Base-by-base conservation (phyloP, 139 green algal species). In the Limnomonas spitsbergensis region DNA sequence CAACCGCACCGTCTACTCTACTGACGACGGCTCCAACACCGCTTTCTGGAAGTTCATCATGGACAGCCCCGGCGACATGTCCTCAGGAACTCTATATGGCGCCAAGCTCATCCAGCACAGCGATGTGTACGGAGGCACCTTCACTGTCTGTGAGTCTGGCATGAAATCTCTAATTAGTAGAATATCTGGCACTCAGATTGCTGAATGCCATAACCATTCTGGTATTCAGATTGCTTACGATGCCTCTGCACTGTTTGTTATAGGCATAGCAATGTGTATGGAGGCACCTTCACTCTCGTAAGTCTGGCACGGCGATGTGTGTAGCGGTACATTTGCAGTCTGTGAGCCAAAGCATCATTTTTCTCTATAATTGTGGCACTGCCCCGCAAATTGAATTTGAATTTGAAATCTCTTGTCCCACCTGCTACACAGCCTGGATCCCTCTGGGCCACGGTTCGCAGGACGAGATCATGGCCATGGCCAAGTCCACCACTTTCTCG, bases 21-120 rank as follows among this genome's bases (percentile, higher is more conserved):
- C 82, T 4, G 75, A 80, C 47, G 77, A 75, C 69, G 81, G 76
- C 38, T 20, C 61, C 36, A 81, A 78, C 47, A 37, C 70, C 2
- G 79, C 66, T 7, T 80, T 87, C 70, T 83, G 32, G 66, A 81
- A 83, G 75, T 87, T 87, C 32, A 68, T 84, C 14, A 68, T 68
- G 20, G 80, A 84, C 38, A 36, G 3, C 24, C 24, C 56, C 26
- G 39, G 47, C 4, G 81, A 89, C 78, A 76, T 89, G 34, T 68
- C 7, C 38, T 66, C 42, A 39, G 84, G 84, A 61, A 83, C 34
- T 32, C 81, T 86, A 56, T 86, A 89, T 75, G 84, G 71, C 53
- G 78, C 69, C 76, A 84, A 86, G 80, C 32, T 69, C 56, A 37
- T 37, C 14, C 70, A 76, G 70, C 38, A 40, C 26, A 39, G 20